Conservation (phyloP, 2,329 filamentous ascomycete species). For the Fusarium verrucosum region DNA sequence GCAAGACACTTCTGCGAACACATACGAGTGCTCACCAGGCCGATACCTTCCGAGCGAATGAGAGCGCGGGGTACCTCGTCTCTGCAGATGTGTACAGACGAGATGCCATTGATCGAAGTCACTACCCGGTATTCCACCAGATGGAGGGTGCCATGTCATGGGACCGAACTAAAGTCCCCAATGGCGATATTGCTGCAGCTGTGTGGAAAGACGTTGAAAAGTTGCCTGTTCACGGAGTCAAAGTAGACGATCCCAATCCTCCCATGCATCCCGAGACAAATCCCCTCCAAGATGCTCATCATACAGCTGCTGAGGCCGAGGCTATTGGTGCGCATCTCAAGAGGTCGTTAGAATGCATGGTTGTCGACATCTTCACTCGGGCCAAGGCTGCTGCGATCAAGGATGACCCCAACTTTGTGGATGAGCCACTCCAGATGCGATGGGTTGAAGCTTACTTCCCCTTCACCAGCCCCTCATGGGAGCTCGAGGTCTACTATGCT, state of each 20-base stretch:
- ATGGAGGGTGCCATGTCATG: constrained; percentile 96
- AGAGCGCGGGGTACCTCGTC: constrained; percentile 84
- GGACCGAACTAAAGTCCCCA: constrained; percentile 72
- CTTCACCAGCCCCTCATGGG: constrained; percentile 95
- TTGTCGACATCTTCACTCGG: constrained; percentile 85
- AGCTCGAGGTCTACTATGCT: constrained; percentile 93
- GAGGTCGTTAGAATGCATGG: constrained; percentile 86
- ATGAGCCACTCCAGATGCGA: constrained; percentile 82
- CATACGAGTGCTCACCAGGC: constrained; percentile 96
- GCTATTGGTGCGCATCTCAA: constrained; percentile 88
- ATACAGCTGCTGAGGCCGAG: constrained; percentile 79
- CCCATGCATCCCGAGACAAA: constrained; percentile 81
- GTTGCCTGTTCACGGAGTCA: constrained; percentile 77
- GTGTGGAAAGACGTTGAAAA: constrained; percentile 75
- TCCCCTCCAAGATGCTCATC: constrained; percentile 77
- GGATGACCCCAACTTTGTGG: constrained; percentile 58
- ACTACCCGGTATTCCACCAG: constrained; percentile 98
- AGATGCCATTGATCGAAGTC: constrained; percentile 92
- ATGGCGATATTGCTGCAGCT: constrained; percentile 67
- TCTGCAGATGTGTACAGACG: constrained; percentile 94
- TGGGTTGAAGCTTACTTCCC: constrained; percentile 99
- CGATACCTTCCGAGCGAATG: constrained; percentile 77
- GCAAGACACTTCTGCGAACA: constrained; percentile 83
- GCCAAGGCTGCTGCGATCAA: constrained; percentile 73
- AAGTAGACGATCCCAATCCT: constrained; percentile 85